These are phyloP conservation scores for Saturnispora kantuleensis DNA, from an alignment of 805 yeast genomes.

Conservation along the genomic window DNA sequence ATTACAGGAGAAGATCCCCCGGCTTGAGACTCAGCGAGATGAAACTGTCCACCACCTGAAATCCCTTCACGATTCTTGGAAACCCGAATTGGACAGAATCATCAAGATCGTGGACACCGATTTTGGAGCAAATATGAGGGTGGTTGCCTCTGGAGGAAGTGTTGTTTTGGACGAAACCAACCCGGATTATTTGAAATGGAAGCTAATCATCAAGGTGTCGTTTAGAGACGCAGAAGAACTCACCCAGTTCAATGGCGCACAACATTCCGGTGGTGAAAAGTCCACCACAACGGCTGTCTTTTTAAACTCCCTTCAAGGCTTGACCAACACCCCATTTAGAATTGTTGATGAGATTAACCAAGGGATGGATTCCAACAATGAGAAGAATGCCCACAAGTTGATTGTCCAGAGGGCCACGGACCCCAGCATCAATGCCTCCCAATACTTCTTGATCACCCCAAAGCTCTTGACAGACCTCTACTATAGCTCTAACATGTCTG, in stretches of 20 bases:
- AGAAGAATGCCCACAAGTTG: conserved; percentile 72
- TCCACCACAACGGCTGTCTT: conserved; percentile 91
- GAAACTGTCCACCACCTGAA: conserved; percentile 31
- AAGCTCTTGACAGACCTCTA: conserved; percentile 70
- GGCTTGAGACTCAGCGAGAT: conserved; percentile 24
- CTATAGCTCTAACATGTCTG: conserved; percentile 70
- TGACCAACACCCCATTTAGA: conserved; percentile 82
- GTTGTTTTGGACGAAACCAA: conserved; percentile 46
- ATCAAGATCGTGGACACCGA: conserved; percentile 48
- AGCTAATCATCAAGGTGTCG: conserved; percentile 70
- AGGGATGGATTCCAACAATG: conserved; percentile 96
- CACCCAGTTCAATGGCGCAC: conserved; percentile 66
- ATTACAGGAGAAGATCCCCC: conserved; percentile 32
- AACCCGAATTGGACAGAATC: conserved; percentile 44
- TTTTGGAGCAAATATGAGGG: conserved; percentile 56
- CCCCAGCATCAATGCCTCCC: conserved; percentile 36
- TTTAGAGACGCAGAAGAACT: conserved; percentile 72
- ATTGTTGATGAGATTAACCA: conserved; percentile 97
- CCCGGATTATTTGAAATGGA: conserved; percentile 64
- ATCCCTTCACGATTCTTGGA: conserved; percentile 37
- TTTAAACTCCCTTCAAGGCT: conserved; percentile 81
- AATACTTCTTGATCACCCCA: conserved; percentile 89
- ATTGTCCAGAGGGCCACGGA: conserved; percentile 77
- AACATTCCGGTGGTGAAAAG: conserved; percentile 97
- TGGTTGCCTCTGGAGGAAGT: conserved; percentile 83